phyloP scores from a whole-genome alignment of 83 land plant genomes.

The Isoetes engelmannii region DNA sequence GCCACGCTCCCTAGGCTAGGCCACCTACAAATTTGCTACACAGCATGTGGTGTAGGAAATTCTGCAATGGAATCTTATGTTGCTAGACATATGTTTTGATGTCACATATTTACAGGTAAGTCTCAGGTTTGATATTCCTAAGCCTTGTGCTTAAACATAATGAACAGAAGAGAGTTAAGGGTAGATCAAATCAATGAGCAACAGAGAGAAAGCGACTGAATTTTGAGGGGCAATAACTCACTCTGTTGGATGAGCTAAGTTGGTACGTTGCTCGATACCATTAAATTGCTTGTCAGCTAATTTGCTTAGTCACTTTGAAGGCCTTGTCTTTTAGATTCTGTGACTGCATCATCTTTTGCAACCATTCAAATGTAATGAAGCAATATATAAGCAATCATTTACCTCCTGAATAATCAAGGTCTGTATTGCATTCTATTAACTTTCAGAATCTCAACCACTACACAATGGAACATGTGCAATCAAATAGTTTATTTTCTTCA shows the following conservation, averaged over 20 bases:
- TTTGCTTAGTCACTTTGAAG: not conserved
- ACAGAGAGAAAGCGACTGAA: conserved; percentile 74
- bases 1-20: conserved; percentile 26
- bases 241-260: conserved; percentile 62
- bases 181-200: not conserved
- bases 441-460: conserved; percentile 12
- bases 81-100: conserved; percentile 30
- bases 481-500: no score
- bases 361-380: conserved; percentile 5
- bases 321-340: not conserved
- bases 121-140: conserved; percentile 19
- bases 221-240: conserved; percentile 79
- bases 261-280: conserved; percentile 38
- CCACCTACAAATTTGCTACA: conserved; percentile 21
- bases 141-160: not conserved
- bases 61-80: conserved; percentile 40
- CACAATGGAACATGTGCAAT: not conserved
- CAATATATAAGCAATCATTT: conserved; percentile 6
- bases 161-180: not conserved
- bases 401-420: conserved; percentile 5
- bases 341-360: not conserved
- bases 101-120: conserved; percentile 29
- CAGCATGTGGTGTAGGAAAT: conserved; percentile 27
- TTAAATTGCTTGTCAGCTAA: not conserved
- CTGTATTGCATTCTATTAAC: not conserved